Percentiles rank a stretch among this genome's conserved stretches.
These are phyloP conservation scores for Xylaria grammica DNA, from an alignment of 495 filamentous ascomycete species.

Conservation along the genomic window DNA sequence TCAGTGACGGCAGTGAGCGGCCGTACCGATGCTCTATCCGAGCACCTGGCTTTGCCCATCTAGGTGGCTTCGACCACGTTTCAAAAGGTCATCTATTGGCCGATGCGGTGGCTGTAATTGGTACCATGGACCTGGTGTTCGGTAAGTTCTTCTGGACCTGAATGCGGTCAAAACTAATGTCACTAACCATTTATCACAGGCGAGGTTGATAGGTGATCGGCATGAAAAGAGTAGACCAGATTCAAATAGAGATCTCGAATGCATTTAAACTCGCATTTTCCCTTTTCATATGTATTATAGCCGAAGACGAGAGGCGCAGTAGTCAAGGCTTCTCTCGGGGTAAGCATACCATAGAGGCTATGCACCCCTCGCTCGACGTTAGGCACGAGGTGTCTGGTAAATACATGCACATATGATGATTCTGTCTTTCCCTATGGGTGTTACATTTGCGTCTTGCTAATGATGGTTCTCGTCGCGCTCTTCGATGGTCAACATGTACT, in stretches of 20 bases:
- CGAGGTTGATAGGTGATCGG: slow-evolving; percentile 55
- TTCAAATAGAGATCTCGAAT: slow-evolving; percentile 20
- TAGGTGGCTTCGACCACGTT: slow-evolving; percentile 92
- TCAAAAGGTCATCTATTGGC: slow-evolving; percentile 90
- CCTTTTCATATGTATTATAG: slow-evolving; percentile 36
- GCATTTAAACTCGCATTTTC: slow-evolving; percentile 18
- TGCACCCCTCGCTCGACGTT: neutral
- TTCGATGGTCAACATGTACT: neutral
- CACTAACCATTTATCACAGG: slow-evolving; percentile 38
- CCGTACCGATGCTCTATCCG: slow-evolving; percentile 98
- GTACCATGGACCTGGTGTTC: slow-evolving; percentile 86
- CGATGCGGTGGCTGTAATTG: slow-evolving; percentile 96
- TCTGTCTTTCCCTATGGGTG: slow-evolving; percentile 4
- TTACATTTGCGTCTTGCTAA: neutral
- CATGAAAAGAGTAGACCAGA: slow-evolving; percentile 24
- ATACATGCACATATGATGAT: slow-evolving; percentile 27
- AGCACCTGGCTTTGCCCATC: slow-evolving; percentile 94
- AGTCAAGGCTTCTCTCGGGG: slow-evolving; percentile 1
- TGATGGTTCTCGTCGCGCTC: neutral
- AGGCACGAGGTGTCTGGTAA: slow-evolving; percentile 27
- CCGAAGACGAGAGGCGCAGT: slow-evolving; percentile 19
- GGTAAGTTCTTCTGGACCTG: slow-evolving; percentile 42
- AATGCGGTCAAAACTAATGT: neutral
- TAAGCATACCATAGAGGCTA: slow-evolving; percentile 15
- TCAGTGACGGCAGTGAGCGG: slow-evolving; percentile 92